Evolutionary conservation across 1,284 basidiomycete genomes (phyloP).

Genomic region (Kwoniella shivajii): DNA sequence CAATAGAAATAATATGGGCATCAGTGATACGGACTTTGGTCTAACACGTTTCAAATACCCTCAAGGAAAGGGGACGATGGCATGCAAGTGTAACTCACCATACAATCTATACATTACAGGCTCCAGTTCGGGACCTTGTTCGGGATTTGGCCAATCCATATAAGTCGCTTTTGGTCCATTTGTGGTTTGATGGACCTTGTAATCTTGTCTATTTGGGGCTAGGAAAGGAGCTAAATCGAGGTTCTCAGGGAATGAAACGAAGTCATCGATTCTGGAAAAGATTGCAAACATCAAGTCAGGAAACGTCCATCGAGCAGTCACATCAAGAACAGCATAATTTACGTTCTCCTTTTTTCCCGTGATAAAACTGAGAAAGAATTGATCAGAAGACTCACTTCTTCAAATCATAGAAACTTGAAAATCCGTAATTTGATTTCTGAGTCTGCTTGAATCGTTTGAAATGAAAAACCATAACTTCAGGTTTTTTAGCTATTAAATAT

Average conservation of each 20-base stretch:
- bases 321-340: conserved; percentile 55
- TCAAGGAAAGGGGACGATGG: not conserved
- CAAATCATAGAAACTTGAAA: conserved; percentile 46
- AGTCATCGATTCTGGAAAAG: conserved; percentile 64
- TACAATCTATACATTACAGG: conserved; percentile 52
- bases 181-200: conserved; percentile 43
- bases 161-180: conserved; percentile 44
- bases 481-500: conserved; percentile 82
- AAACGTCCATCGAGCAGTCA: conserved; percentile 60
- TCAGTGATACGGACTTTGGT: not conserved
- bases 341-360: no score
- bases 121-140: conserved; percentile 39
- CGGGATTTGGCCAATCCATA: conserved; percentile 50
- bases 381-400: conserved; percentile 43
- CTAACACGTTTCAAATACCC: not conserved
- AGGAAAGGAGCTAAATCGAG: conserved; percentile 84
- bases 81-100: no score
- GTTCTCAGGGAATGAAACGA: conserved; percentile 80
- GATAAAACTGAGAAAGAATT: no score
- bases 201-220: conserved; percentile 64
- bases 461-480: conserved; percentile 87
- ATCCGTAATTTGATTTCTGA: conserved; percentile 35
- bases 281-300: not conserved
- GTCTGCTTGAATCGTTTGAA: conserved; percentile 89
- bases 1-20: conserved; percentile 40